Percentiles rank a stretch among this genome's conserved stretches.
Evolutionary conservation across 257 asterid genomes (phyloP).

Genomic region (Solanum chiquidenum): DNA sequence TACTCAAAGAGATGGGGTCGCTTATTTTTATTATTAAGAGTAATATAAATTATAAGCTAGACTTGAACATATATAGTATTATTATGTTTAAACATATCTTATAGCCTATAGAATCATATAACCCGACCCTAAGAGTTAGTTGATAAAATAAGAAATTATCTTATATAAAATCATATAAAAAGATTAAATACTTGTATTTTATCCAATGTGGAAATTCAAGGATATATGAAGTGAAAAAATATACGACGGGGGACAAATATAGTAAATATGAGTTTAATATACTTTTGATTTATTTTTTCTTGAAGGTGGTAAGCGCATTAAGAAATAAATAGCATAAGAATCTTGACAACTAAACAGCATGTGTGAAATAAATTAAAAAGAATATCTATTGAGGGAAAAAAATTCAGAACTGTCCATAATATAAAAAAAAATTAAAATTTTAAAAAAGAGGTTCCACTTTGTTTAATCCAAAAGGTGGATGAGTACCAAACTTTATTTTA

Average conservation of each 20-base stretch:
- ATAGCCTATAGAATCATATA: background rate
- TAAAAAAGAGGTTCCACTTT: background rate
- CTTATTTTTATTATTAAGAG: background rate
- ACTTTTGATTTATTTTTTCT: too few species aligned
- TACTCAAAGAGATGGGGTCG: background rate
- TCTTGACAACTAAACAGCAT: background rate
- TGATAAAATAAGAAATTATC: background rate
- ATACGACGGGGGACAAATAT: background rate
- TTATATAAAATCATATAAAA: background rate
- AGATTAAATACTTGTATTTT: background rate
- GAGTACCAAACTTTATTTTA: background rate
- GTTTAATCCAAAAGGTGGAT: background rate
- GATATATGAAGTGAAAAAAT: background rate
- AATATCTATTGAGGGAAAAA: background rate
- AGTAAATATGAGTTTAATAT: background rate
- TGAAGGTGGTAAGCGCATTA: background rate
- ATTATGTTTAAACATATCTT: background rate
- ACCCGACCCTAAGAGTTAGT: background rate
- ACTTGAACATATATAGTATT: background rate
- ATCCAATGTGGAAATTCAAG: background rate
- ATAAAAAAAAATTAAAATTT: background rate
- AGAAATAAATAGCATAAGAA: background rate
- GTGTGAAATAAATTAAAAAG: background rate
- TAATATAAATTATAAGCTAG: background rate
- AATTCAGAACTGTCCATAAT: background rate